Base-by-base conservation (phyloP, 192 early-diverging fungal species). In the Gigaspora rosea region DNA sequence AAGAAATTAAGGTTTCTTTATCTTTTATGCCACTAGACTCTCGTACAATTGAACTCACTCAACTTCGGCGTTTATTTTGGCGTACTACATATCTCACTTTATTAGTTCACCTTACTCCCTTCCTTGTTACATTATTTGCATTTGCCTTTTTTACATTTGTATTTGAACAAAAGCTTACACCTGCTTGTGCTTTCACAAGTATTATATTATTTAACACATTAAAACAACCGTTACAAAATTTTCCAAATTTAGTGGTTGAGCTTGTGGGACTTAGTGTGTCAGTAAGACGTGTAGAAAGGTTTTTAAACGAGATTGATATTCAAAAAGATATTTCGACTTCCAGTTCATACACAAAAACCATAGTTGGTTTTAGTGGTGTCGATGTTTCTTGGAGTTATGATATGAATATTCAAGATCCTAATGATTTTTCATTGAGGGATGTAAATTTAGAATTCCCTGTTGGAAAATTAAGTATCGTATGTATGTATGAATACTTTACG, bases 151-250 rank as follows among this genome's bases (percentile, higher is more conserved):
- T 87, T 68, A 86, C 89, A 0, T 81, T 85, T 27, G 87, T 88
- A 68, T 83, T 87, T 27, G 81, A 90, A 72, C 71, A 82, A 41
- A 3, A 41, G 10, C 80, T 94, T 47, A 91, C 92, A 0, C 83
- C 91, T 9, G 75, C 87, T 20, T 81, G 90, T 0, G 91, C 90
- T 22, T 94, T 94, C 76, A 90, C 92, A 0, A 80, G 91, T 5
- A 88, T 93, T 50, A 84, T 87, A 0, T 84, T 94, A 49, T 92
- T 93, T 49, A 83, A 87, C 8, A 79, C 82, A 49, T 78, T 89
- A 33, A 81, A 85, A 10, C 77, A 74, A 16, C 81, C 88, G 2
- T 66, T 89, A 12, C 86, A 84, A 66, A 76, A 82, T 22, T 57
- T 89, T 3, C 83, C 83, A 27, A 75, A 78, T 57, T 77, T 82